Evolutionary conservation across 805 yeast species (phyloP).

Genomic region (Wickerhamomyces mucosus): DNA sequence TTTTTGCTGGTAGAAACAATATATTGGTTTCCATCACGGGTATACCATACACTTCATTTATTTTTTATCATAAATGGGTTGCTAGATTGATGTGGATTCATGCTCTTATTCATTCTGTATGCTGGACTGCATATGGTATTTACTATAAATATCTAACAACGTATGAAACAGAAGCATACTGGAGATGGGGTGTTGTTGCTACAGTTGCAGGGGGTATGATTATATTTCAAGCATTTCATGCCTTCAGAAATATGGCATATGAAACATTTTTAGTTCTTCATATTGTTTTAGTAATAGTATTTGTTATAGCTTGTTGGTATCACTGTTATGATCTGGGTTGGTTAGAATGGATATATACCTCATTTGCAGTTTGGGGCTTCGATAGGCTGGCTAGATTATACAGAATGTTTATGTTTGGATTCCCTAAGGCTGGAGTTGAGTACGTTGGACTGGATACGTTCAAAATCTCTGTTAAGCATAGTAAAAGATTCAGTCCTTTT

Average conservation of each 20-base stretch:
- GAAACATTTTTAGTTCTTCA: constrained; percentile 56
- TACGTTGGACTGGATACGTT: constrained; percentile 33
- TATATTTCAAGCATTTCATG: constrained; percentile 37
- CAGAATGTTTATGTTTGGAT: constrained; percentile 21
- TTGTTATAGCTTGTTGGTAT: constrained; percentile 45
- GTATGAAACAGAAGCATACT: constrained; percentile 6
- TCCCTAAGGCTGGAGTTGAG: constrained; percentile 14
- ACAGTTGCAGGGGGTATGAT: constrained; percentile 34
- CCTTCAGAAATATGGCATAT: constrained; percentile 44
- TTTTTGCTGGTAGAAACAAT: constrained; percentile 69
- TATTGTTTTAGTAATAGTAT: constrained; percentile 41
- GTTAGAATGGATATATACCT: constrained; percentile 41
- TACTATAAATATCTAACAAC: constrained; percentile 2
- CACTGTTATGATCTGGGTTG: constrained; percentile 48
- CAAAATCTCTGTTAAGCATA: constrained; percentile 31
- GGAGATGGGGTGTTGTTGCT: constrained; percentile 35
- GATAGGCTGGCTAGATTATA: constrained; percentile 40
- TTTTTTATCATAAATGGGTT: constrained; percentile 57
- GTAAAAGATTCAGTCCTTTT: constrained; percentile 35
- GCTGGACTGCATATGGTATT: constrained; percentile 12
- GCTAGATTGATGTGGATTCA: constrained; percentile 31
- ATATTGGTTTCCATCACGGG: constrained; percentile 52
- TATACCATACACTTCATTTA: constrained; percentile 52
- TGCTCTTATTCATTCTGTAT: constrained; percentile 13
- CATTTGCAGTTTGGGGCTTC: constrained; percentile 13